Evolutionary conservation across 805 yeast genomes (phyloP).

Genomic region (Wickerhamiella allomyrinae): DNA sequence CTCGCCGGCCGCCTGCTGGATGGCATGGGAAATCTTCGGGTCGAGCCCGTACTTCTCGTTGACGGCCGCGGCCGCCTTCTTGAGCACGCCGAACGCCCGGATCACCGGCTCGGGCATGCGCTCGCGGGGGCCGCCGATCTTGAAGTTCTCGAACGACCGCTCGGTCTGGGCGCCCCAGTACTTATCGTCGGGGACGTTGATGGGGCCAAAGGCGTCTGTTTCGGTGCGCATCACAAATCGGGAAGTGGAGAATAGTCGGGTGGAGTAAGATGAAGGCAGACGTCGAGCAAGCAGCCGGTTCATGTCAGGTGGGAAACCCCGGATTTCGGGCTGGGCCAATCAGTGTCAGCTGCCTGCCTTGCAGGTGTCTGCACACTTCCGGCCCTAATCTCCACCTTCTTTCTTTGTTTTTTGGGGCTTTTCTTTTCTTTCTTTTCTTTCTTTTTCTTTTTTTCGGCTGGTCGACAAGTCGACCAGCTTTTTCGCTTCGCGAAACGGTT

Average conservation of each 20-base stretch:
- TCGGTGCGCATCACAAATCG: constrained; percentile 45
- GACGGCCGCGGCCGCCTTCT: constrained; percentile 89
- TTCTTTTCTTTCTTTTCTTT: no score
- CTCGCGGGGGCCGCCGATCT: constrained; percentile 88
- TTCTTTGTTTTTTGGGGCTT: no score
- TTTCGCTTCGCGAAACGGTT: no score
- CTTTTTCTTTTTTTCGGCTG: no score
- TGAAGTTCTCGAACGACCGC: constrained; percentile 84
- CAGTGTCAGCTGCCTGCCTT: no score
- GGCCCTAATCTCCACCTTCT: no score
- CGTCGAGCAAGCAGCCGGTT: neutral
- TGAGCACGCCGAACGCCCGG: constrained; percentile 82
- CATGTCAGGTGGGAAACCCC: constrained; percentile 1
- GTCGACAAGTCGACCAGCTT: no score
- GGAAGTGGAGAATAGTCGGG: constrained; percentile 12
- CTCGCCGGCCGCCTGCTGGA: constrained; percentile 89
- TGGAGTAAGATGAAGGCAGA: neutral
- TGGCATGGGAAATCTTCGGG: constrained; percentile 69
- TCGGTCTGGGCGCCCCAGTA: constrained; percentile 98
- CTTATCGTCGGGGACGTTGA: constrained; percentile 70
- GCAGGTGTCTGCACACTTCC: no score
- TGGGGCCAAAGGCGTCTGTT: constrained; percentile 93
- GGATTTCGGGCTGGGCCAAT: no score
- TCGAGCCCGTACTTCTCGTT: constrained; percentile 77
- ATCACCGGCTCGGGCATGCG: constrained; percentile 84